phyloP scores from a whole-genome alignment of 2,329 filamentous ascomycete species.

The Coleophoma eucalyptorum region DNA sequence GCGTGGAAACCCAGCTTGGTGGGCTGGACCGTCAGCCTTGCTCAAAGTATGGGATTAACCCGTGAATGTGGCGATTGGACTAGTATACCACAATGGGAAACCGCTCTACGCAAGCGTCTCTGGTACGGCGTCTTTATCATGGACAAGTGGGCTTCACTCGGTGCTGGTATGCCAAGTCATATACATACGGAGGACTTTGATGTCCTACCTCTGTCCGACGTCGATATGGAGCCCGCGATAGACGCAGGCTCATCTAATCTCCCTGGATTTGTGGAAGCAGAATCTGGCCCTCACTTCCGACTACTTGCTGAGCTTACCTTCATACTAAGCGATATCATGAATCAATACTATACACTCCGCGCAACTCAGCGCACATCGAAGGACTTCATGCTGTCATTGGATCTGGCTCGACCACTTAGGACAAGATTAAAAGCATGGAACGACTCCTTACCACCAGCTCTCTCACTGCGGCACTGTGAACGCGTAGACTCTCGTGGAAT shows the following conservation, averaged over 20 bases:
- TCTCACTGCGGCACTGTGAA: slow-evolving; percentile 17
- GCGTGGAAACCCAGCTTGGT: slow-evolving; percentile 29
- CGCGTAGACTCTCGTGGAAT: slow-evolving; percentile 17
- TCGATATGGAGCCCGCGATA: slow-evolving; percentile 19
- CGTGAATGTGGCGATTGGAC: slow-evolving; percentile 27
- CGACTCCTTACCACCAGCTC: slow-evolving; percentile 22
- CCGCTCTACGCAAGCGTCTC: slow-evolving; percentile 25
- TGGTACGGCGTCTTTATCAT: slow-evolving; percentile 28
- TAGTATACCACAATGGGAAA: slow-evolving; percentile 27
- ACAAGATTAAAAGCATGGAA: slow-evolving; percentile 26
- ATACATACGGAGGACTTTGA: slow-evolving; percentile 26
- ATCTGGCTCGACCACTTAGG: slow-evolving; percentile 22
- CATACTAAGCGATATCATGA: slow-evolving; percentile 28
- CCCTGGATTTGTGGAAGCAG: slow-evolving; percentile 17
- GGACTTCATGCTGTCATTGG: slow-evolving; percentile 25
- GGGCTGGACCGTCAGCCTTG: slow-evolving; percentile 27
- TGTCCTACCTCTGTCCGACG: slow-evolving; percentile 20
- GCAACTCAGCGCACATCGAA: slow-evolving; percentile 24
- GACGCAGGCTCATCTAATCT: slow-evolving; percentile 11
- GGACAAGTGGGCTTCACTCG: slow-evolving; percentile 31
- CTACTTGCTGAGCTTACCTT: slow-evolving; percentile 25
- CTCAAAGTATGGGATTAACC: slow-evolving; percentile 27
- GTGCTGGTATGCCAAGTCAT: slow-evolving; percentile 29
- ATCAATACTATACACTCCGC: slow-evolving; percentile 25
- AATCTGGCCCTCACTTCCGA: slow-evolving; percentile 22